Evolutionary conservation across 768 basidiomycete genomes (phyloP).

Genomic region (Termitomyces sp.): DNA sequence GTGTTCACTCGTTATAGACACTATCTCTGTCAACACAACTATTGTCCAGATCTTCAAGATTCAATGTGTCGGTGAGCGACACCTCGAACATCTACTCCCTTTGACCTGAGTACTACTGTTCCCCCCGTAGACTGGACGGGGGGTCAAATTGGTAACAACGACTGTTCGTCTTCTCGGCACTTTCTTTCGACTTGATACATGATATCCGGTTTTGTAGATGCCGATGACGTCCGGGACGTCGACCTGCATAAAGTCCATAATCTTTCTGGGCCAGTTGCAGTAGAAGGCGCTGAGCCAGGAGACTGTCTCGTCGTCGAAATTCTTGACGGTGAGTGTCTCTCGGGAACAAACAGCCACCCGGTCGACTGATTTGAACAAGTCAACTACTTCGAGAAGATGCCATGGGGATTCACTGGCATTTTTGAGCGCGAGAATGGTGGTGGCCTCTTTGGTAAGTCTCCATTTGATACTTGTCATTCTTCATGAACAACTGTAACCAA

Average conservation of each 20-base stretch:
- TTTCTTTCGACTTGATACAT: neutral
- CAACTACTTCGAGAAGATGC: conserved; percentile 66
- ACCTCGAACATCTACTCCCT: neutral
- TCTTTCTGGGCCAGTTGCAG: conserved; percentile 69
- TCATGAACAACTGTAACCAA: neutral
- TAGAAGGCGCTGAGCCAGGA: conserved; percentile 74
- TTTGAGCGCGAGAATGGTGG: conserved; percentile 73
- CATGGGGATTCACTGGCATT: conserved; percentile 80
- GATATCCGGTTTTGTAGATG: conserved; percentile 28
- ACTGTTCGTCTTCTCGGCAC: conserved; percentile 36
- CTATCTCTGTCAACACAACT: neutral
- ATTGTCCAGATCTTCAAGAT: conserved; percentile 56
- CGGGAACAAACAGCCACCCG: too few species aligned
- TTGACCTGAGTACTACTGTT: neutral
- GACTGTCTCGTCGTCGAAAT: conserved; percentile 80
- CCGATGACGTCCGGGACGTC: conserved; percentile 64
- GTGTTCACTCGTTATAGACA: neutral
- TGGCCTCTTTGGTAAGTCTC: conserved; percentile 52
- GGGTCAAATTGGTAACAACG: conserved; percentile 73
- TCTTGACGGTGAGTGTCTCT: conserved; percentile 48
- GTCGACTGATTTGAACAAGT: conserved; percentile 30
- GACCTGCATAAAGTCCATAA: conserved; percentile 67
- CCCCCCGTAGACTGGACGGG: conserved; percentile 62
- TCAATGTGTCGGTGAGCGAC: conserved; percentile 54
- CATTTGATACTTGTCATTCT: neutral